Conservation (phyloP, 1,284 basidiomycete genomes). For the Ceraceosorus bombacis region DNA sequence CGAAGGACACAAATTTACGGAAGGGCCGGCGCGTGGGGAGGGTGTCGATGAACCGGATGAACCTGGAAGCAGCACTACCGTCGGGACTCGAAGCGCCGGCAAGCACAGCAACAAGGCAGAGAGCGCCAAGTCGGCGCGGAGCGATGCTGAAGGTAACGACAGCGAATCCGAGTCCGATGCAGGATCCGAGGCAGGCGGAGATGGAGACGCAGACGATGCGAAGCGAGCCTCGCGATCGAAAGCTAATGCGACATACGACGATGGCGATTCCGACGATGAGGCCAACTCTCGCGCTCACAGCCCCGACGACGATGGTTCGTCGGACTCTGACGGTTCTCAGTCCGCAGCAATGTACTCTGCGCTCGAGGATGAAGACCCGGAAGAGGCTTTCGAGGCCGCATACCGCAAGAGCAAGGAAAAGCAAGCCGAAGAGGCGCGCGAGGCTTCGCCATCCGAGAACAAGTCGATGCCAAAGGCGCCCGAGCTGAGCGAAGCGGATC, state of each 20-base stretch:
- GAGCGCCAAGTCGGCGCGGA: constrained; percentile 12
- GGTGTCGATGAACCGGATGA: constrained; percentile 58
- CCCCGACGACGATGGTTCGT: constrained; percentile 20
- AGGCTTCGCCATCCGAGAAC: constrained; percentile 7
- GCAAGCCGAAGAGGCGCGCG: constrained; percentile 18
- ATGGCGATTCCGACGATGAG: constrained; percentile 47
- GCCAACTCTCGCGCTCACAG: constrained; percentile 4
- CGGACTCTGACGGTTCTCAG: constrained; percentile 48
- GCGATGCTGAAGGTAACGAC: constrained; percentile 23
- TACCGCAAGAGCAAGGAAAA: constrained; percentile 48
- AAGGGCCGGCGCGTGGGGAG: constrained; percentile 50
- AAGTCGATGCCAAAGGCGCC: too few species aligned
- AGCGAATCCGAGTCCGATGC: constrained; percentile 33
- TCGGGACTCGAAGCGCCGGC: not conserved
- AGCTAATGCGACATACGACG: constrained; percentile 67
- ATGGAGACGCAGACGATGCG: constrained; percentile 66
- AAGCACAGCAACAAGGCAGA: constrained; percentile 9
- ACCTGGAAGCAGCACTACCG: constrained; percentile 7
- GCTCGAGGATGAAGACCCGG: constrained; percentile 53
- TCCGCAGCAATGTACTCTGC: too few species aligned
- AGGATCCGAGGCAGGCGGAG: constrained; percentile 50
- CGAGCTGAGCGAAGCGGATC: not conserved
- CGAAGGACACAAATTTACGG: constrained; percentile 57
- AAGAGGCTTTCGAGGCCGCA: constrained; percentile 62
- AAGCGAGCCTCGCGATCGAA: constrained; percentile 61